Conservation (phyloP, 148 eudicot species). For the Salicornia ramosissima region DNA sequence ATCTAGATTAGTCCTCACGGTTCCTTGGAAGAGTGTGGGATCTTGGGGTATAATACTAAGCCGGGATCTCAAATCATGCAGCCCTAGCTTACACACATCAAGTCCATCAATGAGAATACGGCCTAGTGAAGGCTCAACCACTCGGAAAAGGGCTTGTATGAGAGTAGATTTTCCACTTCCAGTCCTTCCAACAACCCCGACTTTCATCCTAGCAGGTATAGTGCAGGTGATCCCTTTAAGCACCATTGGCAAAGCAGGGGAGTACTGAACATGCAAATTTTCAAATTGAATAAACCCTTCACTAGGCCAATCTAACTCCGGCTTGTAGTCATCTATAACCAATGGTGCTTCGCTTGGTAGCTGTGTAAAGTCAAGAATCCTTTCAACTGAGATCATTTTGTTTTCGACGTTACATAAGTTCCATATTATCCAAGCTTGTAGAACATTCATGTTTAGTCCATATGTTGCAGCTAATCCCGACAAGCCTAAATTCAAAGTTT, state of each 20-base stretch:
- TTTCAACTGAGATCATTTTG: slow-evolving; percentile 91
- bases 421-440: slow-evolving; percentile 98
- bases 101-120: slow-evolving; percentile 70
- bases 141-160: slow-evolving; percentile 89
- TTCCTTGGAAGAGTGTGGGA: slow-evolving; percentile 84
- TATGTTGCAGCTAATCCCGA: slow-evolving; percentile 85
- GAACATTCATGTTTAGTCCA: slow-evolving; percentile 70
- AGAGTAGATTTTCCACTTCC: slow-evolving; percentile 95
- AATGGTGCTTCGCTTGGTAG: slow-evolving; percentile 76
- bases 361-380: slow-evolving; percentile 62
- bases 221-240: slow-evolving; percentile 74
- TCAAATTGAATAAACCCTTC: slow-evolving; percentile 54
- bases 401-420: slow-evolving; percentile 92
- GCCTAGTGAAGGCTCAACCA: slow-evolving; percentile 73
- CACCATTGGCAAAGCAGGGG: slow-evolving; percentile 64
- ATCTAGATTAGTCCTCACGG: slow-evolving; percentile 73
- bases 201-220: slow-evolving; percentile 59
- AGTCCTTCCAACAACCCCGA: slow-evolving; percentile 84
- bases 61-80: slow-evolving; percentile 75
- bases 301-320: slow-evolving; percentile 66
- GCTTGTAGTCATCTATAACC: slow-evolving; percentile 50
- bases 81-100: slow-evolving; percentile 59
- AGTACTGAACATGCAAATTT: slow-evolving; percentile 64
- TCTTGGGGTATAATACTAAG: slow-evolving; percentile 94
- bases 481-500: slow-evolving; percentile 65